Percentiles rank a stretch among this genome's conserved stretches.
phyloP scores from a whole-genome alignment of 257 asterid genomes.

The Capsicum chinense region DNA sequence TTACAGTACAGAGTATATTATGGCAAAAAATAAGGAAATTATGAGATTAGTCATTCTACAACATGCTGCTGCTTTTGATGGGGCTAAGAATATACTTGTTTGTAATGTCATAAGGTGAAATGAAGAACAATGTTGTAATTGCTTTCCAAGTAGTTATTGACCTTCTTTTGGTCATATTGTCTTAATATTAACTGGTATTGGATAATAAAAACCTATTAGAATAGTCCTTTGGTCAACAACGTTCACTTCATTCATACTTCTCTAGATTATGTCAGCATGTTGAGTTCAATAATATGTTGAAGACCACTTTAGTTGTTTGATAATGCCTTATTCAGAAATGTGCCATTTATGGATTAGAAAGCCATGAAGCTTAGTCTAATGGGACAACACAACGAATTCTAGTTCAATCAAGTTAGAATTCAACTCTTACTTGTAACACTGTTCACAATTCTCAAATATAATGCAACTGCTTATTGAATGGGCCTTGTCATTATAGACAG shows the following conservation, averaged over 20 bases:
- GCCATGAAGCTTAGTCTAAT: not conserved
- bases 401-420: slow-evolving; percentile 15
- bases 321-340: not conserved
- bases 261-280: not conserved
- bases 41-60: too few species aligned
- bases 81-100: too few species aligned
- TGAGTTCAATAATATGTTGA: slow-evolving; percentile 5
- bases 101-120: not conserved
- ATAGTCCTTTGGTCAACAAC: not conserved
- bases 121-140: slow-evolving; percentile 17
- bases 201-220: not conserved
- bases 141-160: slow-evolving; percentile 22
- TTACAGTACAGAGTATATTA: too few species aligned
- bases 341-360: not conserved
- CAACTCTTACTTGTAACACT: not conserved
- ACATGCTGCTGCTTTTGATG: too few species aligned
- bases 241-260: not conserved
- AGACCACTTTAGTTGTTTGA: not conserved
- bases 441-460: slow-evolving; percentile 22
- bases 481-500: not conserved
- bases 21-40: too few species aligned
- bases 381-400: not conserved
- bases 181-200: not conserved
- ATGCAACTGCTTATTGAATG: slow-evolving; percentile 14
- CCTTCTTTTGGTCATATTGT: slow-evolving; percentile 11